These are phyloP conservation scores for Taiozyma sp. DNA, from an alignment of 1,139 yeast species.

Conservation along the genomic window DNA sequence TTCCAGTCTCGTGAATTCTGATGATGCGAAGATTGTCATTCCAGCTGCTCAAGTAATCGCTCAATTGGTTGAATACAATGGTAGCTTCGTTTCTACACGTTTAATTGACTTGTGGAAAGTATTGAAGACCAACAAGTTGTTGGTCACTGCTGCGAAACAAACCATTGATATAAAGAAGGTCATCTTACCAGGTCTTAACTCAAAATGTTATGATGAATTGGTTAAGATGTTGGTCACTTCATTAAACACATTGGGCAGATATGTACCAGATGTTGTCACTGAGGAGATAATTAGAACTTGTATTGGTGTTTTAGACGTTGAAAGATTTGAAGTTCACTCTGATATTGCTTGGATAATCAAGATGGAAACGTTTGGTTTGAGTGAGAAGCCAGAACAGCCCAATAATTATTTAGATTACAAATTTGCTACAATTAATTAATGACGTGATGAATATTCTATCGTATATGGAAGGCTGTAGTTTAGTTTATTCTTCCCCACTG, in stretches of 20 bases:
- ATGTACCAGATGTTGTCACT: constrained; percentile 23
- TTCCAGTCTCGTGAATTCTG: constrained; percentile 33
- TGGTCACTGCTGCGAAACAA: constrained; percentile 11
- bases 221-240: constrained; percentile 25
- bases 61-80: constrained; percentile 36
- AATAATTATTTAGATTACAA: background rate
- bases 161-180: constrained; percentile 18
- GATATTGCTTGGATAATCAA: constrained; percentile 23
- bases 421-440: background rate
- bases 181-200: constrained; percentile 28
- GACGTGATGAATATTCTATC: background rate
- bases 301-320: constrained; percentile 14
- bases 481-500: constrained; percentile 29
- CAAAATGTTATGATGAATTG: constrained; percentile 22
- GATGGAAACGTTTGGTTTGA: constrained; percentile 8
- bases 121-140: constrained; percentile 20
- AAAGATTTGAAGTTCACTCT: constrained; percentile 16
- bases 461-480: background rate
- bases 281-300: constrained; percentile 20
- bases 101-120: constrained; percentile 40
- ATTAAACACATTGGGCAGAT: constrained; percentile 27
- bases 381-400: background rate
- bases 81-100: constrained; percentile 48
- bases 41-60: constrained; percentile 34
- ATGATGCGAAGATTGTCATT: constrained; percentile 33